phyloP scores from a whole-genome alignment of 306 rosid species.

The Vachellia collinsii region DNA sequence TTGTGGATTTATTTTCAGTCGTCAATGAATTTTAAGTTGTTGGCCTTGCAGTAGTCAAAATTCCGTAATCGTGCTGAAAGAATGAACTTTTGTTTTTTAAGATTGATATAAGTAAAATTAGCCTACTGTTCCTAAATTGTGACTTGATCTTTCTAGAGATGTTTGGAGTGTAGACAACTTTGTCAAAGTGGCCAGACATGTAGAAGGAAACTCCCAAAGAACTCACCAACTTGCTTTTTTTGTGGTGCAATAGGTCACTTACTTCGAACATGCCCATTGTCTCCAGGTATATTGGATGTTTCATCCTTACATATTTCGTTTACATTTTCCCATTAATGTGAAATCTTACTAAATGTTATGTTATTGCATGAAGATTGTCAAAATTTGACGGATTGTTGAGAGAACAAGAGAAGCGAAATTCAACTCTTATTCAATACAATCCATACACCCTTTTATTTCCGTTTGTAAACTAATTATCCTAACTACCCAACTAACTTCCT shows the following conservation, averaged over 20 bases:
- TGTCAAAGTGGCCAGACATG: background rate
- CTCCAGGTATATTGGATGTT: conserved; percentile 57
- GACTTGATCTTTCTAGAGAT: conserved; percentile 8
- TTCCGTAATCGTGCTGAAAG: background rate
- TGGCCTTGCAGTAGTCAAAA: background rate
- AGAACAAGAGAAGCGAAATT: too few relatives aligned
- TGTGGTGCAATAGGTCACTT: conserved; percentile 80
- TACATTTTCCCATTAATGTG: background rate
- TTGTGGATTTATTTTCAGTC: background rate
- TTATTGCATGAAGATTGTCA: conserved; percentile 18
- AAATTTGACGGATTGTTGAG: conserved; percentile 14
- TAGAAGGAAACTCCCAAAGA: background rate
- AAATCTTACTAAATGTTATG: conserved; percentile 12
- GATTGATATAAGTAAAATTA: background rate
- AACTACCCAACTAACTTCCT: background rate
- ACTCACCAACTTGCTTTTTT: conserved; percentile 67
- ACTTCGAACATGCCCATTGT: conserved; percentile 56
- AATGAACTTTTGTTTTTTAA: background rate
- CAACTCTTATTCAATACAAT: too few relatives aligned
- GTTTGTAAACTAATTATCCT: background rate
- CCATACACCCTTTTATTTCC: background rate
- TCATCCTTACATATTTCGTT: background rate
- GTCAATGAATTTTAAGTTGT: background rate
- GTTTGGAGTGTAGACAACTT: background rate
- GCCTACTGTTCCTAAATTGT: background rate